Evolutionary conservation across 2,329 filamentous ascomycete genomes (phyloP).

Genomic region (Fusarium pseudocircinatum): DNA sequence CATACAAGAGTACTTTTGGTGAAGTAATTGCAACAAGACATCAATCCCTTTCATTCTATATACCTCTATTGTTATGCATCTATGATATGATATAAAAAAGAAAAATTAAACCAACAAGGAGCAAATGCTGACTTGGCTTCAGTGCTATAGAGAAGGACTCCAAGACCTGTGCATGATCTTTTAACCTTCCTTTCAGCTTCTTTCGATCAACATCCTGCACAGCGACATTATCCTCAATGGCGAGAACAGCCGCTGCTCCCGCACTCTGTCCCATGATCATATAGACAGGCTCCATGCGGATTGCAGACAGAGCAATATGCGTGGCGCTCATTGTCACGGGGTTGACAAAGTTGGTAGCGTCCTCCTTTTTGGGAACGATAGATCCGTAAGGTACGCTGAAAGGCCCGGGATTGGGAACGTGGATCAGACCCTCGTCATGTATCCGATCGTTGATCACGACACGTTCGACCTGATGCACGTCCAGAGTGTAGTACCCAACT

Average conservation of each 20-base stretch:
- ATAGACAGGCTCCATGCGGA: slow-evolving; percentile 23
- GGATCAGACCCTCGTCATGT: slow-evolving; percentile 19
- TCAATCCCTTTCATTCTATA: not conserved
- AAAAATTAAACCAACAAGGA: too few species aligned
- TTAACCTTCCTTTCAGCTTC: not conserved
- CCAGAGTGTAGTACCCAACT: slow-evolving; percentile 21
- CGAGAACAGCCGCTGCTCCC: slow-evolving; percentile 18
- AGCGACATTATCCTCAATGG: slow-evolving; percentile 18
- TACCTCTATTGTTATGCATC: not conserved
- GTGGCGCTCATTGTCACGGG: slow-evolving; percentile 18
- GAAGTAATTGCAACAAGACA: not conserved
- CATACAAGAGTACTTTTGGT: not conserved
- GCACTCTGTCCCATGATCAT: slow-evolving; percentile 29
- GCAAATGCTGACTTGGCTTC: not conserved
- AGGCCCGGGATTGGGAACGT: slow-evolving; percentile 9
- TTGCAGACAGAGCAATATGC: slow-evolving; percentile 12
- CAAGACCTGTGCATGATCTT: slow-evolving; percentile 11
- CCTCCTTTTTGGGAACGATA: not conserved
- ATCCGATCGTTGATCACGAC: slow-evolving; percentile 15
- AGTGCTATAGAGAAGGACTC: not conserved
- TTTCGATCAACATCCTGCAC: slow-evolving; percentile 22
- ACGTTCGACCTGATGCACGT: slow-evolving; percentile 26
- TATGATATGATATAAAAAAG: not conserved
- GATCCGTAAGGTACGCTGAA: slow-evolving; percentile 18
- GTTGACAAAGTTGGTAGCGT: slow-evolving; percentile 24